Evolutionary conservation across 306 rosid species (phyloP).

Genomic region (Quillaja saponaria): DNA sequence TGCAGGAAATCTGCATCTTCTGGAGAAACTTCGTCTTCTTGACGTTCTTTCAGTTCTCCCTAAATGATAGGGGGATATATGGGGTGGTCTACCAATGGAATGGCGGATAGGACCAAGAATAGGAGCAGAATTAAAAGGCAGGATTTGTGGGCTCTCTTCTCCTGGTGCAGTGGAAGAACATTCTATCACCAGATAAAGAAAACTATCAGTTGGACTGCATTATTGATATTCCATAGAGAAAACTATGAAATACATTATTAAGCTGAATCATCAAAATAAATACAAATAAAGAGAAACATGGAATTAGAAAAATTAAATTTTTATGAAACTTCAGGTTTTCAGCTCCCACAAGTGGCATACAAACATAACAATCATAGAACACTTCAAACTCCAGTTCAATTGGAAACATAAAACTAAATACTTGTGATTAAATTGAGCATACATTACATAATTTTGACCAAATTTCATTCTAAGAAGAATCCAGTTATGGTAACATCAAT

Average conservation of each 20-base stretch:
- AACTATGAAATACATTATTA: neutral
- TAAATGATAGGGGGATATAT: constrained; percentile 45
- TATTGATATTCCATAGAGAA: neutral
- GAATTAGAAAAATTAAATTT: neutral
- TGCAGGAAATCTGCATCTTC: constrained; percentile 51
- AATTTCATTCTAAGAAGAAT: too few relatives aligned
- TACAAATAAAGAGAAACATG: neutral
- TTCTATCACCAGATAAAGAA: constrained; percentile 31
- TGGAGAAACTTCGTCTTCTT: constrained; percentile 62
- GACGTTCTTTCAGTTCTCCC: constrained; percentile 51
- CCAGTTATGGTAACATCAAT: too few relatives aligned
- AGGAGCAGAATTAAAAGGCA: constrained; percentile 57
- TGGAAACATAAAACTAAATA: neutral
- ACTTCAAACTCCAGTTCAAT: neutral
- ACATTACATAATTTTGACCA: too few relatives aligned
- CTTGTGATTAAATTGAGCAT: neutral
- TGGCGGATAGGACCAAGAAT: constrained; percentile 50
- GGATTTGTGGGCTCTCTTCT: constrained; percentile 53
- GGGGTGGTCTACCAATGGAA: too few relatives aligned
- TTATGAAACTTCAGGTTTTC: too few relatives aligned
- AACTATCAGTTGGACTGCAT: neutral
- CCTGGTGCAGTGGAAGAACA: constrained; percentile 38
- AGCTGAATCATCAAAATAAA: constrained; percentile 3
- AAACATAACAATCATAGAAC: neutral
- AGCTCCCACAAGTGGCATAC: neutral